These are phyloP conservation scores for Pterocarpus macrocarpus DNA, from an alignment of 306 rosid genomes.

Conservation along the genomic window DNA sequence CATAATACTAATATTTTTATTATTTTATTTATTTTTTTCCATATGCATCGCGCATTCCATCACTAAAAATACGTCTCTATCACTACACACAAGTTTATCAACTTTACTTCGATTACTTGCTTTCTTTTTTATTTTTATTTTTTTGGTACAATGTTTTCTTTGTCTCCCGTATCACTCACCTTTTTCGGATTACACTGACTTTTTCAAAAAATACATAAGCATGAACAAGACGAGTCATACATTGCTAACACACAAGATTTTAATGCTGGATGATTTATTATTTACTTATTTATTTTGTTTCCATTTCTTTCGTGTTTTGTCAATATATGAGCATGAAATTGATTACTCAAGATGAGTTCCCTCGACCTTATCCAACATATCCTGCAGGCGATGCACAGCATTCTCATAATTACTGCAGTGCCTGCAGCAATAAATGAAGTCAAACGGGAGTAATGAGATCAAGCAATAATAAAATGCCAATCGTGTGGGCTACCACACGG, in stretches of 20 bases:
- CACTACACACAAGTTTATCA: not conserved
- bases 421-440: slow-evolving; percentile 56
- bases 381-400: not conserved
- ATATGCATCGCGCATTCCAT: too few species aligned
- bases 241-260: not conserved
- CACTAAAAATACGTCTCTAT: too few species aligned
- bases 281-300: not conserved
- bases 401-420: slow-evolving; percentile 32
- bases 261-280: not conserved
- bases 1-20: too few species aligned
- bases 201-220: not conserved
- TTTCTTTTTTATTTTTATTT: not conserved
- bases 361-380: not conserved
- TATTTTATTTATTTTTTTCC: too few species aligned
- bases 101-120: slow-evolving; percentile 1
- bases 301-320: too few species aligned
- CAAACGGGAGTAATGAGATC: slow-evolving; percentile 49
- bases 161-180: not conserved
- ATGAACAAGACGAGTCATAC: too few species aligned
- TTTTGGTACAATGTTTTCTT: not conserved
- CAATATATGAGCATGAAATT: not conserved
- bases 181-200: not conserved
- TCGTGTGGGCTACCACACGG: slow-evolving; percentile 50
- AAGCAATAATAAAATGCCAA: slow-evolving; percentile 33
- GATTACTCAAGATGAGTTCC: not conserved